phyloP scores from a whole-genome alignment of 148 eudicot genomes.

The Camellia sinensis region DNA sequence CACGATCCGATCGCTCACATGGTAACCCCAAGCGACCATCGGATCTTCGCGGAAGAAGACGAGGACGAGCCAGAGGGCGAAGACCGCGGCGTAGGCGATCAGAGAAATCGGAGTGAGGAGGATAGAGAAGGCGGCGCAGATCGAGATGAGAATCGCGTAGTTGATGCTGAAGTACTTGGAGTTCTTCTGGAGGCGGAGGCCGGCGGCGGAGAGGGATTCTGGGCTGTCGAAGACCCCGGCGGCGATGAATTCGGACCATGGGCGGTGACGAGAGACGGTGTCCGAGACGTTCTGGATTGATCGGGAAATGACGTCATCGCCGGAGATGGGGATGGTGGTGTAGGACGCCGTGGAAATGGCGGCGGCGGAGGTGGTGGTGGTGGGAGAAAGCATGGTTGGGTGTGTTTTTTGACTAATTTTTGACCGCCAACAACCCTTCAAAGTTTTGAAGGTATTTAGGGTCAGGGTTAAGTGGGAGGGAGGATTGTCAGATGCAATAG shows the following conservation, averaged over 20 bases:
- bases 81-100: slow-evolving; percentile 16
- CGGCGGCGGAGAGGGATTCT: neutral
- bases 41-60: slow-evolving; percentile 41
- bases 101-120: slow-evolving; percentile 23
- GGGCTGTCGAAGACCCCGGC: slow-evolving; percentile 7
- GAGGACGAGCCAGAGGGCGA: slow-evolving; percentile 27
- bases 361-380: slow-evolving; percentile 17
- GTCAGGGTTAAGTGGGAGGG: too few relatives aligned
- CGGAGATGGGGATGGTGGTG: slow-evolving; percentile 40
- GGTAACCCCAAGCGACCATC: slow-evolving; percentile 18
- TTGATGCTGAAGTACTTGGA: neutral
- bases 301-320: slow-evolving; percentile 35
- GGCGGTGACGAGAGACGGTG: slow-evolving; percentile 40
- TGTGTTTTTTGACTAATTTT: neutral
- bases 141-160: slow-evolving; percentile 6
- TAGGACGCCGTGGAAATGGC: slow-evolving; percentile 14
- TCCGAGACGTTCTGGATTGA: slow-evolving; percentile 39
- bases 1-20: slow-evolving; percentile 31
- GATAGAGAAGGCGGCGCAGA: slow-evolving; percentile 23
- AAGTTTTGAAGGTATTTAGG: neutral
- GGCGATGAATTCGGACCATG: slow-evolving; percentile 43
- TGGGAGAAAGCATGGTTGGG: slow-evolving; percentile 8
- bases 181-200: neutral
- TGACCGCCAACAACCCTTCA: slow-evolving; percentile 8
- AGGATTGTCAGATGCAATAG: neutral